phyloP scores from a whole-genome alignment of 1,284 basidiomycete species.

The Dichomitus squalens region DNA sequence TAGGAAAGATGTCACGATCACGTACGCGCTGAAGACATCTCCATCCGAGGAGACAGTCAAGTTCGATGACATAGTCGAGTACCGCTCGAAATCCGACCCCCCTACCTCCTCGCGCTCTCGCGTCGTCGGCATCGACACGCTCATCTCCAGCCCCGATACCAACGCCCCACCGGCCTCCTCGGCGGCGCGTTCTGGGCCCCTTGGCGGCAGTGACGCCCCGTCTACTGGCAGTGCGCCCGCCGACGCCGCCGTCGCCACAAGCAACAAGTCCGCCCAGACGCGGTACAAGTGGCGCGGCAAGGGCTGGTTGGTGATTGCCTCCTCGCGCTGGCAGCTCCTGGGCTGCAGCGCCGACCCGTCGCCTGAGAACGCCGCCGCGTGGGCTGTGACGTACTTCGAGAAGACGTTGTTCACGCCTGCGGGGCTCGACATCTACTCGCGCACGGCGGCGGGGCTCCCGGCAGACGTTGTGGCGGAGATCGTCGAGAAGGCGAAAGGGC shows the following conservation, averaged over 20 bases:
- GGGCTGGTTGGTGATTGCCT: slow-evolving; percentile 43
- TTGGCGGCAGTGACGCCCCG: background rate
- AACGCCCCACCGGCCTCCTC: slow-evolving; percentile 12
- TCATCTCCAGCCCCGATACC: slow-evolving; percentile 3
- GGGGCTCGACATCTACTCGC: slow-evolving; percentile 50
- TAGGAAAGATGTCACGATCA: slow-evolving; percentile 49
- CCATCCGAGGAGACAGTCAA: slow-evolving; percentile 23
- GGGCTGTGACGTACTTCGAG: slow-evolving; percentile 53
- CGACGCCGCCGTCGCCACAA: background rate
- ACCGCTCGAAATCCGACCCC: slow-evolving; percentile 32
- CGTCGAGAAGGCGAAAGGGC: slow-evolving; percentile 15
- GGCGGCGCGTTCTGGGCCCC: background rate
- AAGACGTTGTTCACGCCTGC: slow-evolving; percentile 54
- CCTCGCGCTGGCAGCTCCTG: slow-evolving; percentile 51
- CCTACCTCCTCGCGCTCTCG: slow-evolving; percentile 31
- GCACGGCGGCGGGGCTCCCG: slow-evolving; percentile 30
- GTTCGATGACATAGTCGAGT: slow-evolving; percentile 45
- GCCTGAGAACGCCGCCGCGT: slow-evolving; percentile 29
- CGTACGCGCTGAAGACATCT: slow-evolving; percentile 35
- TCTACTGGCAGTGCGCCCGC: background rate
- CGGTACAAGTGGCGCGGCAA: slow-evolving; percentile 51
- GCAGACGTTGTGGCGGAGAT: slow-evolving; percentile 27
- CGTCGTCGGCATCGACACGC: slow-evolving; percentile 42
- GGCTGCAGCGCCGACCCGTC: slow-evolving; percentile 36
- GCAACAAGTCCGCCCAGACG: slow-evolving; percentile 21